Evolutionary conservation across 768 basidiomycete species (phyloP), one percentile per base, ranked within the genome.

Genomic region (Aureoboletus auriporus): DNA sequence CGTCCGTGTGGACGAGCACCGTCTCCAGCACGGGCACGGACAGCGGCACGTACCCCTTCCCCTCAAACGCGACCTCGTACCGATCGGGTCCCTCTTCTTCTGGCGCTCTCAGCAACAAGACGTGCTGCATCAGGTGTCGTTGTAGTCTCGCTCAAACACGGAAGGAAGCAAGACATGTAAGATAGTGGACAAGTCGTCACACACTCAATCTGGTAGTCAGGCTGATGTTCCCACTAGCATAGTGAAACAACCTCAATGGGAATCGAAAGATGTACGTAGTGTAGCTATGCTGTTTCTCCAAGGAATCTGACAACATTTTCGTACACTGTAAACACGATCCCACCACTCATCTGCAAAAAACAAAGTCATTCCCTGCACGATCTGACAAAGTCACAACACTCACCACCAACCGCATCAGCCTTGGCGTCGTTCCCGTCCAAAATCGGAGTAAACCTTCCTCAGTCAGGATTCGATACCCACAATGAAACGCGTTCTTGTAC

Each of bases 381-480:
- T 28, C 14, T 27, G 35, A 42, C 46, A 39, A 52, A 29, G 23
- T 16, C 16, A 10, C 20, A 23, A 16, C 12, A 71, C 87, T 68
- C 59, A 93, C 88, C 62, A 95, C 85, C 42, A 99, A 66, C 27
- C 96, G 77, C 7, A 82, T 80, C 26, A 99, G 67, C 51, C 95
- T 73, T 0, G 96, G 96, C 5, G 94, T 95, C 7, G 95, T 93
- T 3, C 96, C 96, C 4, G 88, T 89, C 96, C 96, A 99, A 69
- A 99, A 96, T 42, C 87, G 78, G n/a, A 82, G 58, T 7, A 96
- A 56, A 3, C 96, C 96, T 61, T 98, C 93, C 66, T 98, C 95
- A 0, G 85, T 92, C 54, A 92, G 83, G 62, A 97, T 93, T 39
- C 94, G 79, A 61, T 96, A 95, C 5, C 84, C 94, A 58, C 95